Conservation (phyloP, 768 basidiomycete genomes). For the Xanthoconium purpureum region DNA sequence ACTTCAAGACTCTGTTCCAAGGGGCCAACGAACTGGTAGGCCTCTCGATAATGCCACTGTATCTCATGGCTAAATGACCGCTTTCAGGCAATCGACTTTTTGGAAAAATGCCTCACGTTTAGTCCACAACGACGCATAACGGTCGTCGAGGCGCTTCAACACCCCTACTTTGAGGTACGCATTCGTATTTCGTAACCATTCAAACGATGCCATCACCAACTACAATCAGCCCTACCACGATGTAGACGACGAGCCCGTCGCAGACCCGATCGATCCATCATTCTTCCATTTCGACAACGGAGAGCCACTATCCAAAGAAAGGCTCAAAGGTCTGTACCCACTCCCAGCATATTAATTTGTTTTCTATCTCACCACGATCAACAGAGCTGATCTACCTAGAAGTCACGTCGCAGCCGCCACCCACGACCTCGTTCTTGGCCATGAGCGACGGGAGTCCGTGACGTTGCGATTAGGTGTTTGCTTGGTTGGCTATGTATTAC, state of each 20-base stretch:
- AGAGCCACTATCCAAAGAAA: constrained; percentile 58
- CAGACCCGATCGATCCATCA: constrained; percentile 66
- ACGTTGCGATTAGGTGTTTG: neutral
- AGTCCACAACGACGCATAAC: constrained; percentile 86
- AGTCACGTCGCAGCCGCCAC: constrained; percentile 33
- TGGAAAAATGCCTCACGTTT: constrained; percentile 80
- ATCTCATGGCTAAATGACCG: neutral
- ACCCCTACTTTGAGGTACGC: constrained; percentile 79
- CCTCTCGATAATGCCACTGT: neutral
- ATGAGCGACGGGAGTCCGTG: constrained; percentile 12
- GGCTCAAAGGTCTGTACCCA: constrained; percentile 54
- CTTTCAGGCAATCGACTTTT: constrained; percentile 64
- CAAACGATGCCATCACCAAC: neutral
- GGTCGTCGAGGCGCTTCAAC: constrained; percentile 81
- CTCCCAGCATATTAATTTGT: neutral
- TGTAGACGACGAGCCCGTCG: constrained; percentile 82
- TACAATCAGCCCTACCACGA: constrained; percentile 71
- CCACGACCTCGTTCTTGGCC: constrained; percentile 13
- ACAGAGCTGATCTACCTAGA: constrained; percentile 49
- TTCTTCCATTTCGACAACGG: constrained; percentile 86
- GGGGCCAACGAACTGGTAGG: constrained; percentile 66
- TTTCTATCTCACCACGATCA: neutral
- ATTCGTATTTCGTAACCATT: constrained; percentile 10
- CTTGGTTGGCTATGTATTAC: neutral
- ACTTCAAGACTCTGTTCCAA: constrained; percentile 67